These are phyloP conservation scores for Eucalyptus regnans DNA, from an alignment of 345 rosid species.

Conservation along the genomic window DNA sequence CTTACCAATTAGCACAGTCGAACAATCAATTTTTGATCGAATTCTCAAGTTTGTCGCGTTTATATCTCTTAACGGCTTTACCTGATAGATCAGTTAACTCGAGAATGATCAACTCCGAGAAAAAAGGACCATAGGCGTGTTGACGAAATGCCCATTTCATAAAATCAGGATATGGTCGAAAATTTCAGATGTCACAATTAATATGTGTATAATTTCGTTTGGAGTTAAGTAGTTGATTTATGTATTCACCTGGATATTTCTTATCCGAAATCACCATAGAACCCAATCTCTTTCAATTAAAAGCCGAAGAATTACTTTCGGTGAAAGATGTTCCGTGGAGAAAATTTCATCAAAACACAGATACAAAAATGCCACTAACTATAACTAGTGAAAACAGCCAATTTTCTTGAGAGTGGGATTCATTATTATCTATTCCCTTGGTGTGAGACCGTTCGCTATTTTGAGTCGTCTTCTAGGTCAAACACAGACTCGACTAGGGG, in stretches of 20 bases:
- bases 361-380: background rate
- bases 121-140: too few relatives aligned
- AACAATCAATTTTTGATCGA: too few relatives aligned
- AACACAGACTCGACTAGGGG: accelerated
- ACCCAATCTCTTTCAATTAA: background rate
- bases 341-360: background rate
- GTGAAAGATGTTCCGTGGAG: background rate
- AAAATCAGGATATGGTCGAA: too few relatives aligned
- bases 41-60: too few relatives aligned
- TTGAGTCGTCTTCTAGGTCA: background rate
- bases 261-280: background rate
- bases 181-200: background rate
- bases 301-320: background rate
- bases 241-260: background rate
- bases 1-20: too few relatives aligned
- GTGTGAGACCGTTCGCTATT: accelerated
- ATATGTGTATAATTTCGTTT: background rate
- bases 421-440: background rate
- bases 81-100: too few relatives aligned
- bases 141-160: too few relatives aligned
- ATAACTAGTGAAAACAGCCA: background rate
- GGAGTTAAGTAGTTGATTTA: background rate
- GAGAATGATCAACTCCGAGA: too few relatives aligned
- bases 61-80: too few relatives aligned
- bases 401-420: too few relatives aligned